phyloP scores from a whole-genome alignment of 305 asterid species.

The Fraxinus albicans region DNA sequence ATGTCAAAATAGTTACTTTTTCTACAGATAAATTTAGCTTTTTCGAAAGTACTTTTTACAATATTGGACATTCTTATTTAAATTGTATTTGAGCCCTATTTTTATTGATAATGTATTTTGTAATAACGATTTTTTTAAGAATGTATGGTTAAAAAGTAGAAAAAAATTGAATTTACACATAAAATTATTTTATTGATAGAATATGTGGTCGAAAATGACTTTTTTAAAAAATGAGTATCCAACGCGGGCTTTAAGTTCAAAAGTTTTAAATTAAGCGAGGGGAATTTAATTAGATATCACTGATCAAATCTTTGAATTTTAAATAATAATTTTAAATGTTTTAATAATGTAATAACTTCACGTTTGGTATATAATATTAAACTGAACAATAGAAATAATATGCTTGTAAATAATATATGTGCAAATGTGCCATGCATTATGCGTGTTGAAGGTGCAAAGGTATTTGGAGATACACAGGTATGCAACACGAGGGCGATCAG shows the following conservation, averaged over 20 bases:
- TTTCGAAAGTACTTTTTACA: background rate
- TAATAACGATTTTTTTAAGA: background rate
- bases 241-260: background rate
- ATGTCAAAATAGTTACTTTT: background rate
- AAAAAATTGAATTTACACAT: background rate
- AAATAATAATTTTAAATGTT: background rate
- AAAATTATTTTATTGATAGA: background rate
- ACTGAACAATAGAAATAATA: background rate
- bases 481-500: slow-evolving; percentile 95
- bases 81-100: background rate
- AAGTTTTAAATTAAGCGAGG: background rate
- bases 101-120: background rate
- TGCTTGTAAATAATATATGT: background rate
- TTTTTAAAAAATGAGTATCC: background rate
- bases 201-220: background rate
- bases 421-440: background rate
- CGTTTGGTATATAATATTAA: background rate
- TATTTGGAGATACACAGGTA: slow-evolving; percentile 61
- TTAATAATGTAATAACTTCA: background rate
- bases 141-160: background rate
- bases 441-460: background rate
- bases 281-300: background rate
- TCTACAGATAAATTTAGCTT: background rate
- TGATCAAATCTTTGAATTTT: background rate
- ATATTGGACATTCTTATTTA: background rate